Evolutionary conservation across 768 basidiomycete genomes (phyloP).

Genomic region (Suillus discolor): DNA sequence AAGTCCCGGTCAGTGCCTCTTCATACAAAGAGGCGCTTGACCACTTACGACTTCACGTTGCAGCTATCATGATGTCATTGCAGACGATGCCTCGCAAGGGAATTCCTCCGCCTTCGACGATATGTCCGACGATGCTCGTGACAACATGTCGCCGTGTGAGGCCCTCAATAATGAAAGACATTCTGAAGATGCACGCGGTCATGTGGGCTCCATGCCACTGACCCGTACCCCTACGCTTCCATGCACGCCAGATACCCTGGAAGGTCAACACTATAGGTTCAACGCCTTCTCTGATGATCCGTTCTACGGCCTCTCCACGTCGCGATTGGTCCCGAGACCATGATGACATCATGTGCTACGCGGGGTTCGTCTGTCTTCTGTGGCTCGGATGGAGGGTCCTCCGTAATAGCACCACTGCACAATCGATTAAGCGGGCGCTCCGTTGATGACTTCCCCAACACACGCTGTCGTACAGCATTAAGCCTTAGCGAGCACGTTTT

Average conservation of each 20-base stretch:
- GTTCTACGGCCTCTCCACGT: not conserved
- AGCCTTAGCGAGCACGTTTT: not conserved
- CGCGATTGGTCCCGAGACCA: not conserved
- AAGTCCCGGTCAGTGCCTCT: constrained; percentile 53
- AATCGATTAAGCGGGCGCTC: not conserved
- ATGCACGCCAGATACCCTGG: not conserved
- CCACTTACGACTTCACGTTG: not conserved
- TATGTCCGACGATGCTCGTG: not conserved
- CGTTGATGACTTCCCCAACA: not conserved
- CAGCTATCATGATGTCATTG: not conserved
- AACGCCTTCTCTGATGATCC: not conserved
- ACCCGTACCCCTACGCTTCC: not conserved
- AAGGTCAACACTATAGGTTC: not conserved
- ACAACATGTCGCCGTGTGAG: not conserved
- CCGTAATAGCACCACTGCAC: not conserved
- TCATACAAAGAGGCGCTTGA: not conserved
- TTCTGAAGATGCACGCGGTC: not conserved
- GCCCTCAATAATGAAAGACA: not conserved
- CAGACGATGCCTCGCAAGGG: not conserved
- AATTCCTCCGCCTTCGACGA: not conserved
- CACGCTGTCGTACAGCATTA: not conserved
- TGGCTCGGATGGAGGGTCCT: not conserved
- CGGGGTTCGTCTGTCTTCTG: not conserved
- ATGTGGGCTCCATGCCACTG: too few relatives aligned
- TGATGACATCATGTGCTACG: not conserved